Percentiles rank a stretch among this genome's conserved stretches.
These are phyloP conservation scores for Wolfiporia cocos DNA, from an alignment of 1,284 basidiomycete species.

Conservation along the genomic window DNA sequence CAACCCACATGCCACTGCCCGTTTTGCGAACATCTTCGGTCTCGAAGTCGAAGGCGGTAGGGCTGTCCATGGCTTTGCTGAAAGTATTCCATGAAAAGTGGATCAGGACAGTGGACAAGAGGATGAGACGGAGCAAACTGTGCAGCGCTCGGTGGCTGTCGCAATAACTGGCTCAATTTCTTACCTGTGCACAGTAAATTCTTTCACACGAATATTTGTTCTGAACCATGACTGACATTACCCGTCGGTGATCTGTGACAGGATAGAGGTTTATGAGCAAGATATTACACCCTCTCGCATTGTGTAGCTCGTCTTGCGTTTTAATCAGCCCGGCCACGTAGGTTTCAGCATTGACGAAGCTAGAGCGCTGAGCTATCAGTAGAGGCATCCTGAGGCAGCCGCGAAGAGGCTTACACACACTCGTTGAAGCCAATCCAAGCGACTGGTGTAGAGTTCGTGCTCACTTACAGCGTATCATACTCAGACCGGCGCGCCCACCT, in stretches of 20 bases:
- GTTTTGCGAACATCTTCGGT: constrained; percentile 25
- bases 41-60: constrained; percentile 34
- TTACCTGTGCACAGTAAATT: neutral
- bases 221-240: too few species aligned
- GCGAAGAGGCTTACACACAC: constrained; percentile 44
- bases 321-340: constrained; percentile 30
- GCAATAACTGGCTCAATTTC: neutral
- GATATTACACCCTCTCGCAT: constrained; percentile 52
- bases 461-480: constrained; percentile 42
- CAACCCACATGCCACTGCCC: constrained; percentile 44
- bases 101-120: constrained; percentile 39
- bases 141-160: constrained; percentile 35
- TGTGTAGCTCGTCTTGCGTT: constrained; percentile 42
- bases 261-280: constrained; percentile 57
- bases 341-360: constrained; percentile 8
- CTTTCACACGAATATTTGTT: too few species aligned
- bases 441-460: constrained; percentile 29
- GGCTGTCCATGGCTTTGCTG: constrained; percentile 40
- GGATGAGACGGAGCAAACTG: constrained; percentile 32
- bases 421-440: constrained; percentile 66
- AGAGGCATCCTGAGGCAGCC: too few species aligned
- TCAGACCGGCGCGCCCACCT: constrained; percentile 36
- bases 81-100: constrained; percentile 46
- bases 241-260: constrained; percentile 40
- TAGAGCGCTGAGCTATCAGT: constrained; percentile 5